These are phyloP conservation scores for Cystofilobasidium macerans DNA, from an alignment of 768 basidiomycete genomes.

Conservation along the genomic window DNA sequence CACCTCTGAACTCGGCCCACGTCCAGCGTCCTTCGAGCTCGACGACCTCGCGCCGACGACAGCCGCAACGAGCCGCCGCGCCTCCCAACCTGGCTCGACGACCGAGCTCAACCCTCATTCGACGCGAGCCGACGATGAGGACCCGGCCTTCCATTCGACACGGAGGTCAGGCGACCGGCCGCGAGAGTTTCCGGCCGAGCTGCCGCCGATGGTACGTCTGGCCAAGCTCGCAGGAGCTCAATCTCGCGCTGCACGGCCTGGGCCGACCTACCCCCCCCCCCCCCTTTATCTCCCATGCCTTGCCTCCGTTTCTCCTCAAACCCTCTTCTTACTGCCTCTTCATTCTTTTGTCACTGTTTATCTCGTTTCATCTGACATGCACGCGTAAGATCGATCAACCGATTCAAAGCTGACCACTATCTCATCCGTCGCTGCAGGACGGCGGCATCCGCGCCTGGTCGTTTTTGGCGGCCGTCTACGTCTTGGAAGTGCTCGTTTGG, in stretches of 20 bases:
- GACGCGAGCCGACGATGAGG: background rate
- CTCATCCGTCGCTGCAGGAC: background rate
- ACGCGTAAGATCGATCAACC: too few species aligned
- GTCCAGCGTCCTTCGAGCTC: background rate
- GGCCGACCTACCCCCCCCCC: too few species aligned
- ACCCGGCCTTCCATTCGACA: background rate
- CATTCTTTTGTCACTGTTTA: background rate
- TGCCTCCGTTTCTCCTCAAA: background rate
- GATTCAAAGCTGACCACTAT: too few species aligned
- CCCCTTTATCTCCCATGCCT: background rate
- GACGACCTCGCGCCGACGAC: too few species aligned
- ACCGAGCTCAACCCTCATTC: background rate
- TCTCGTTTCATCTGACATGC: too few species aligned
- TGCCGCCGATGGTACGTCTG: constrained; percentile 4
- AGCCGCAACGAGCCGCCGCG: background rate
- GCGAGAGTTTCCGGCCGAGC: background rate
- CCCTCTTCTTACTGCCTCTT: too few species aligned
- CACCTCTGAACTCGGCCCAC: too few species aligned
- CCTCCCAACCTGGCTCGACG: background rate
- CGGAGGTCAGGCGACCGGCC: background rate
- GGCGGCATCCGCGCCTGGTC: constrained; percentile 10
- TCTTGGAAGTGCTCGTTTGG: constrained; percentile 10
- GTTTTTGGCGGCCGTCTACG: background rate
- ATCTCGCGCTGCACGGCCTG: background rate
- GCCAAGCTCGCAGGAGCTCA: too few species aligned